Base-by-base conservation (phyloP, 208 protist genomes). In the Trypanosoma boissoni region DNA sequence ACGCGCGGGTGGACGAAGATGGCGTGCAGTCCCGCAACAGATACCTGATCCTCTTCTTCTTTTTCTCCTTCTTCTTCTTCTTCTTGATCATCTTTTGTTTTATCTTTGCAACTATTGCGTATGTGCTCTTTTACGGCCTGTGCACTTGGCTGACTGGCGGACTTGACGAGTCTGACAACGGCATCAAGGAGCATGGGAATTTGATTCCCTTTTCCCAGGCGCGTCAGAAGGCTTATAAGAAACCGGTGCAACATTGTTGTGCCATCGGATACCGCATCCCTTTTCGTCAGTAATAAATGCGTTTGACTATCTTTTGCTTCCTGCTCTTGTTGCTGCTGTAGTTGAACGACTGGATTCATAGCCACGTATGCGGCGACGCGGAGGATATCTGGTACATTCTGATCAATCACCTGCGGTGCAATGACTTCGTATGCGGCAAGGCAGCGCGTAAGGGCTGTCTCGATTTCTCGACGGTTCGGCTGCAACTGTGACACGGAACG, bases 361-460 rank as follows among this genome's bases (percentile, higher is more conserved):
- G 72, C 74, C 26, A 85, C 65, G 50, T 67, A 72, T 1, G 85
- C 72, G 3, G 72, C 76, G 32, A 95, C 73, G 20, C 78, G 79
- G 3, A 95, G 57, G 50, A 95, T 91, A 14, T 64, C 71, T 34
- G 69, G n/a, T 10, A 95, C 61, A 45, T 91, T 84, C 49, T 79
- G 68, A 55, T 95, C 82, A 53, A 95, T 72, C 41, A 95, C 84
- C 60, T 95, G 89, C 51, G 89, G 89, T 16, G 89, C 89, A n/a
- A 95, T 76, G 1, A 68, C 58, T 46, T 95, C 89, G 66, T 95
- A 95, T 12, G 86, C 76, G 9, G 83, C 64, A 12, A 95, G 58
- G 36, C 89, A 95, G 45, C 45, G 63, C 3, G 88, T 78, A 10
- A 95, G 65, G 14, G 80, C 72, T 20, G 52, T 48, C 32, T 81